Evolutionary conservation across 345 rosid species (phyloP).

Genomic region (Eucalyptus curtisii): DNA sequence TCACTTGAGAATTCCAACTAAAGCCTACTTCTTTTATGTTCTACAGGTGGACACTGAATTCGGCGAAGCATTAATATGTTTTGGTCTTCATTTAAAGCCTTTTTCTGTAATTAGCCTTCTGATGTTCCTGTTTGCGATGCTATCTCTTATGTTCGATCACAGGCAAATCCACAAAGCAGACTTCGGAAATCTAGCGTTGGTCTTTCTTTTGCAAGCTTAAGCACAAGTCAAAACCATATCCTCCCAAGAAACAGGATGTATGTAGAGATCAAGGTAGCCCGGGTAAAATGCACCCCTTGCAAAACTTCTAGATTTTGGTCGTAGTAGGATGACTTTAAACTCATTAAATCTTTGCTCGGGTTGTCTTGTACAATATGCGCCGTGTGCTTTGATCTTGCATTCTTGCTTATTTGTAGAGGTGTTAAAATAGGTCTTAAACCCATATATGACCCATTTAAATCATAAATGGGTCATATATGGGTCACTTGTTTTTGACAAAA

Average conservation of each 20-base stretch:
- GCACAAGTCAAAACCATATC: neutral
- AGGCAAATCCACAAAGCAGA: neutral
- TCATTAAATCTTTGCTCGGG: neutral
- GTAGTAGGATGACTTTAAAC: neutral
- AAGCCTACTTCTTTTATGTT: neutral
- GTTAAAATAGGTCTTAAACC: too few relatives aligned
- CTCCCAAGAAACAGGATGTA: neutral
- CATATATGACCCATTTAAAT: too few relatives aligned
- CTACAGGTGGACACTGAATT: slow-evolving; percentile 18
- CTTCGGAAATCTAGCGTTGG: neutral
- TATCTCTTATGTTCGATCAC: neutral
- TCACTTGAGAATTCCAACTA: neutral
- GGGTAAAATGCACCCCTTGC: neutral
- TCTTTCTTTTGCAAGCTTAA: neutral
- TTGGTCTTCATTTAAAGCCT: neutral
- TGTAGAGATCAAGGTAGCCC: neutral
- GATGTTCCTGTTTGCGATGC: neutral
- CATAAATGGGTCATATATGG: too few relatives aligned
- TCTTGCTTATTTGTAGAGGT: neutral
- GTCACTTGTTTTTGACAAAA: too few relatives aligned
- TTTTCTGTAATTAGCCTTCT: neutral
- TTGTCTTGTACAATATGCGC: neutral
- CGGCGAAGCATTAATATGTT: neutral
- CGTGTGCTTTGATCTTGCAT: neutral
- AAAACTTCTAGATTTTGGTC: neutral